phyloP scores from a whole-genome alignment of 179 eudicot species.

The Heliamphora pulchella region DNA sequence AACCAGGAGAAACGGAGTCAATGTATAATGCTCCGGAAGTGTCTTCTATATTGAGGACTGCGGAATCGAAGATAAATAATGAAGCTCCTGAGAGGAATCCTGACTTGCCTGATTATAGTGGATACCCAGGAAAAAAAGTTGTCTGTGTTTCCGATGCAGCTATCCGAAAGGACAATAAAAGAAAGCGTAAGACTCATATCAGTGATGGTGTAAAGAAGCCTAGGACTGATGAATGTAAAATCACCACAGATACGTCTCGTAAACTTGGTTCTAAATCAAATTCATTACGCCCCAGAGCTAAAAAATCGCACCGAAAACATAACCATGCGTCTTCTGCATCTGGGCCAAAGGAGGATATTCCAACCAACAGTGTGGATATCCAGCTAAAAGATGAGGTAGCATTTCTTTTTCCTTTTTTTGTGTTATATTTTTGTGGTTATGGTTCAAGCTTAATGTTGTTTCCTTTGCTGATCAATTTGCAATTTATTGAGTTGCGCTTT shows the following conservation, averaged over 20 bases:
- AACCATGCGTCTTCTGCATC: conserved; percentile 25
- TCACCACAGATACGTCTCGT: conserved; percentile 21
- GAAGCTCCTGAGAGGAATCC: neutral
- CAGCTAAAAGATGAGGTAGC: conserved; percentile 50
- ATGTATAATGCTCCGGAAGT: conserved; percentile 20
- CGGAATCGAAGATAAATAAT: conserved; percentile 18
- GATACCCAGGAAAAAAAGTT: conserved; percentile 13
- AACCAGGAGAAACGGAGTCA: conserved; percentile 26
- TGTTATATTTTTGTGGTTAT: neutral
- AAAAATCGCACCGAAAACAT: conserved; percentile 39
- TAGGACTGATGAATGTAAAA: conserved; percentile 30
- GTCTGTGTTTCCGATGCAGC: neutral
- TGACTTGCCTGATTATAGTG: neutral
- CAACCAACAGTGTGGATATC: conserved; percentile 26
- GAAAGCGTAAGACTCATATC: conserved; percentile 34
- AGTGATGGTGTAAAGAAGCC: conserved; percentile 35
- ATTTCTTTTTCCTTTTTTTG: neutral
- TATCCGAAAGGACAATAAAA: conserved; percentile 34
- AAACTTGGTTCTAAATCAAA: conserved; percentile 29
- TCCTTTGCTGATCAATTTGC: conserved; percentile 20
- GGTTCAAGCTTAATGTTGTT: conserved; percentile 25
- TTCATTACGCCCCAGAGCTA: conserved; percentile 22
- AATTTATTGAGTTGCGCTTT: neutral
- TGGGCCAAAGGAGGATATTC: conserved; percentile 30
- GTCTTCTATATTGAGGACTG: conserved; percentile 21